phyloP scores from a whole-genome alignment of 2,329 filamentous ascomycete genomes.

The Aspergillus fumigatiaffinis region DNA sequence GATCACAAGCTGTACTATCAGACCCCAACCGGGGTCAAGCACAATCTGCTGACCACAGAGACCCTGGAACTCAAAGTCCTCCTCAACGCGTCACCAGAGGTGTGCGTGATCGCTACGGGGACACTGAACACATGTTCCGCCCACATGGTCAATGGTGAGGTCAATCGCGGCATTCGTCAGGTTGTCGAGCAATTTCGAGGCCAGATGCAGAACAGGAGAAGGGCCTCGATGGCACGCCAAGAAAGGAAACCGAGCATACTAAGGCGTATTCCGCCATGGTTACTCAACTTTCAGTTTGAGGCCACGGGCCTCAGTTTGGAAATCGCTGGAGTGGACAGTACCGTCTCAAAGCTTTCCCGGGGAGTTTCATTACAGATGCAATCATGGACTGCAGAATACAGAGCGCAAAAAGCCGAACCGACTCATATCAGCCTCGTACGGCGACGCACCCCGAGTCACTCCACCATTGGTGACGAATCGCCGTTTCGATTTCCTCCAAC shows the following conservation, averaged over 20 bases:
- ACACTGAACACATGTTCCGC: constrained; percentile 82
- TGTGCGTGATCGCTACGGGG: constrained; percentile 75
- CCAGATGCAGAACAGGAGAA: constrained; percentile 61
- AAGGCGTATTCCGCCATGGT: constrained; percentile 75
- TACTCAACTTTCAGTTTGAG: constrained; percentile 77
- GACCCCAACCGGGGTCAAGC: constrained; percentile 73
- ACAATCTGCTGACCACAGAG: constrained; percentile 84
- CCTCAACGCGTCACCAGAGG: constrained; percentile 77
- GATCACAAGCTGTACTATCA: constrained; percentile 94
- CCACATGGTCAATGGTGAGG: constrained; percentile 86
- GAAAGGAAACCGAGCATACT: constrained; percentile 64
- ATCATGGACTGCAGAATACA: constrained; percentile 84
- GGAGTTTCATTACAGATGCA: constrained; percentile 85
- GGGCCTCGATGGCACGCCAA: constrained; percentile 48
- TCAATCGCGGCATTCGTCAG: constrained; percentile 85
- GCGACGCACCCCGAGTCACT: constrained; percentile 70
- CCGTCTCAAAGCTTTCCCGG: constrained; percentile 75
- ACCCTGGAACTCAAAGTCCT: constrained; percentile 82
- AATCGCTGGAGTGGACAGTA: constrained; percentile 79
- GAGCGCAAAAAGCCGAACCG: constrained; percentile 70
- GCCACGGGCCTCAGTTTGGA: constrained; percentile 87
- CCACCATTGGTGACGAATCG: constrained; percentile 62
- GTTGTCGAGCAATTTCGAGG: constrained; percentile 80
- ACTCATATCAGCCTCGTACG: constrained; percentile 45
- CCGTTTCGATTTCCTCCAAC: constrained; percentile 49